phyloP scores from a whole-genome alignment of 2,329 filamentous ascomycete species.

The Pseudogymnoascus sp. region DNA sequence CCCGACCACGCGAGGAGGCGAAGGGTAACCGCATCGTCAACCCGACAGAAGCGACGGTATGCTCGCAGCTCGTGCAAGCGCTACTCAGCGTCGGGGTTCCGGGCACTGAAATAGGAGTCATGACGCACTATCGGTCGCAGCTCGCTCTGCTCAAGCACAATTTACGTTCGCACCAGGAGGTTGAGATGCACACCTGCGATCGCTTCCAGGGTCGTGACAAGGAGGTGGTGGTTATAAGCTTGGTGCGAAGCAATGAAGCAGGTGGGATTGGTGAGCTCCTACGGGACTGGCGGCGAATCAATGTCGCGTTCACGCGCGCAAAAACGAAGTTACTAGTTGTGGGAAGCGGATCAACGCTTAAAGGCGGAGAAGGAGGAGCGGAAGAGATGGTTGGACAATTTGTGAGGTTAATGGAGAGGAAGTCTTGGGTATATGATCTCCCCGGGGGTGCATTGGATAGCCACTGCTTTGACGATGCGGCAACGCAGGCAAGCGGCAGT shows the following conservation, averaged over 20 bases:
- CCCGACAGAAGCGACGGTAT: constrained; percentile 68
- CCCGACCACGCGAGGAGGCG: constrained; percentile 59
- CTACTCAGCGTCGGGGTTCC: constrained; percentile 70
- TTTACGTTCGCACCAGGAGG: constrained; percentile 51
- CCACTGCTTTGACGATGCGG: constrained; percentile 55
- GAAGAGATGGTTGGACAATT: constrained; percentile 73
- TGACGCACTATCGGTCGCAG: constrained; percentile 94
- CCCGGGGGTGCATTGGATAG: constrained; percentile 53
- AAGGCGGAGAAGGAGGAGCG: constrained; percentile 46
- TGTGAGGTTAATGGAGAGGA: constrained; percentile 66
- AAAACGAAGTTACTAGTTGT: constrained; percentile 86
- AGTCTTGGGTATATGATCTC: constrained; percentile 74
- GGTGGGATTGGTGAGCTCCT: constrained; percentile 83
- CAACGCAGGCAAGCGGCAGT: constrained; percentile 39
- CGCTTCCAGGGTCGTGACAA: constrained; percentile 96
- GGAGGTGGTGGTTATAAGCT: constrained; percentile 77
- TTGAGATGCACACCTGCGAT: constrained; percentile 96
- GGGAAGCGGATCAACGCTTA: constrained; percentile 73
- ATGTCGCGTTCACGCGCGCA: constrained; percentile 89
- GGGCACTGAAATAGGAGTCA: constrained; percentile 75
- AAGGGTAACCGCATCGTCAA: constrained; percentile 86
- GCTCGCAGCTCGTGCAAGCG: constrained; percentile 71
- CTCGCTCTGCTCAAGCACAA: constrained; percentile 71
- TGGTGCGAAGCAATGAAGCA: constrained; percentile 79
- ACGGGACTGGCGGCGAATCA: constrained; percentile 86